Conservation (phyloP, 140 eudicot species). For the Bidens hawaiensis region DNA sequence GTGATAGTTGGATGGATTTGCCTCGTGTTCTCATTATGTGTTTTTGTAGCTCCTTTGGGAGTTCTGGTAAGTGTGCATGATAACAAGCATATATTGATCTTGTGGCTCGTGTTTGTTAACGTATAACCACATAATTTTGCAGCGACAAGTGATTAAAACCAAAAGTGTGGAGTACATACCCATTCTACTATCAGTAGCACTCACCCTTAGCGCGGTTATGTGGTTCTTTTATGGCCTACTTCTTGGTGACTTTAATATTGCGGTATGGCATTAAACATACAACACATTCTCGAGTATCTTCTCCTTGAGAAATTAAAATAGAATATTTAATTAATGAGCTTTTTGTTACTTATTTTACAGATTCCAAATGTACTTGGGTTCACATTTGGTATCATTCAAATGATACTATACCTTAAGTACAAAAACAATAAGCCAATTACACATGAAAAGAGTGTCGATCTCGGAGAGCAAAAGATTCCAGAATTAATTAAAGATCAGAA, state of each 20-base stretch:
- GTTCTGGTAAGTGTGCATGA: slow-evolving; percentile 41
- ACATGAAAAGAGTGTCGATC: slow-evolving; percentile 13
- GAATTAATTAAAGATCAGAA: slow-evolving; percentile 31
- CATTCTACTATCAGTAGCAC: slow-evolving; percentile 46
- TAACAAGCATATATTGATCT: neutral
- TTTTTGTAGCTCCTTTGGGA: slow-evolving; percentile 69
- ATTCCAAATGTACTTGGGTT: slow-evolving; percentile 74
- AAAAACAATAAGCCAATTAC: slow-evolving; percentile 32
- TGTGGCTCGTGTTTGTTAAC: neutral
- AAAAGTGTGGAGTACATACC: slow-evolving; percentile 82
- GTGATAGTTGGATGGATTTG: slow-evolving; percentile 73
- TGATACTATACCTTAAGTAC: slow-evolving; percentile 50
- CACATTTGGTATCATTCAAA: slow-evolving; percentile 57
- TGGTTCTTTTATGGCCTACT: slow-evolving; percentile 79
- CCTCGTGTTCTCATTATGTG: slow-evolving; percentile 48
- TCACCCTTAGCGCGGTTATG: slow-evolving; percentile 62
- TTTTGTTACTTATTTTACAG: slow-evolving; percentile 26
- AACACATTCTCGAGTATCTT: neutral
- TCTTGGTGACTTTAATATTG: slow-evolving; percentile 50
- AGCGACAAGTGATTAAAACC: slow-evolving; percentile 65
- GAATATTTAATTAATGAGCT: neutral
- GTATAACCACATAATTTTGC: slow-evolving; percentile 11
- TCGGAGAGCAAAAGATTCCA: slow-evolving; percentile 26
- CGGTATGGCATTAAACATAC: slow-evolving; percentile 30
- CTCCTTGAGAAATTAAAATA: neutral